Evolutionary conservation across 106 monocot genomes (phyloP).

Genomic region (Agapanthus africanus): DNA sequence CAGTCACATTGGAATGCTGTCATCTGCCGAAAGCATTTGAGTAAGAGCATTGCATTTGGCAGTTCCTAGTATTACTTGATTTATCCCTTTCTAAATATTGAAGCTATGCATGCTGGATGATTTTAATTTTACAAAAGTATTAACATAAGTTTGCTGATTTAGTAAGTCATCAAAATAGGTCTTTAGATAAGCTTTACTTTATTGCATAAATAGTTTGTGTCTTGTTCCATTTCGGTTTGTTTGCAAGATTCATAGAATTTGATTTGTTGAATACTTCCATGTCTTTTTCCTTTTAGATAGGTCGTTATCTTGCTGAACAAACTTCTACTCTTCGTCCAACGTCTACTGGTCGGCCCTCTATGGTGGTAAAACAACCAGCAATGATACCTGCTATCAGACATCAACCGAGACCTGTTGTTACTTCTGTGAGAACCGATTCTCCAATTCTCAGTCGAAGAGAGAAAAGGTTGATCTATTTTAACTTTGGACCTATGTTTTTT

Average conservation of each 20-base stretch:
- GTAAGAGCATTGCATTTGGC: not conserved
- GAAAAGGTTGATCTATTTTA: constrained; percentile 28
- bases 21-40: not conserved
- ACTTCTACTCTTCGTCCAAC: constrained; percentile 25
- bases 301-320: constrained; percentile 57
- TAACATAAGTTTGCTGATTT: not conserved
- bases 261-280: constrained; percentile 9
- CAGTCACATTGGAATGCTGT: not conserved
- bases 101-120: not conserved
- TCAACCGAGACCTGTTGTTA: constrained; percentile 21
- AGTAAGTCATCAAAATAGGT: not conserved
- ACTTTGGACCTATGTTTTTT: not conserved
- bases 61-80: not conserved
- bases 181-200: too few relatives aligned
- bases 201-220: not conserved
- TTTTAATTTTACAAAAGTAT: not conserved
- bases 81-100: not conserved
- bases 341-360: constrained; percentile 20
- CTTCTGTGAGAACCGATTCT: constrained; percentile 23
- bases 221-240: not conserved
- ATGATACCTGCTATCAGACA: constrained; percentile 36
- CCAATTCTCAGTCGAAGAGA: constrained; percentile 27
- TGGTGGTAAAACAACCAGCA: constrained; percentile 15
- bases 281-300: constrained; percentile 41
- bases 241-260: not conserved